These are phyloP conservation scores for Halophytophthora polymorphica DNA, from an alignment of 352 stramenopile genomes.

Conservation along the genomic window DNA sequence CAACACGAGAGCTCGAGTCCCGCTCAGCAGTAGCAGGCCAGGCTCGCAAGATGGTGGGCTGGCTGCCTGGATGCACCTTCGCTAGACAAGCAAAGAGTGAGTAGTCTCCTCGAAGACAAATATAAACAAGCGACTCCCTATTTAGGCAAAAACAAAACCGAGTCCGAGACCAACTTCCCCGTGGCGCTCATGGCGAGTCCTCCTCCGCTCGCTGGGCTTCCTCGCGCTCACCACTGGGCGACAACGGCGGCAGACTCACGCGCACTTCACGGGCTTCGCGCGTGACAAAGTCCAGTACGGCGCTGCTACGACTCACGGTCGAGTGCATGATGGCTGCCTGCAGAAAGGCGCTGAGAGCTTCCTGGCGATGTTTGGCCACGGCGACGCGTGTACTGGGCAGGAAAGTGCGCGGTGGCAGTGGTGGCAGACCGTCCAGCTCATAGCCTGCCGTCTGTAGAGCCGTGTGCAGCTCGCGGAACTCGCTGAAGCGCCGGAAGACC, in stretches of 20 bases:
- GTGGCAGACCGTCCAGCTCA: conserved; percentile 51
- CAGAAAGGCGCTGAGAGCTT: conserved; percentile 74
- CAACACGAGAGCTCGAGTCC: too few species aligned
- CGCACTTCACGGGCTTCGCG: conserved; percentile 69
- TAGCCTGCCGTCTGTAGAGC: conserved; percentile 46
- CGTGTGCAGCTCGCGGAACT: conserved; percentile 65
- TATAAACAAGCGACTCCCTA: conserved; percentile 7
- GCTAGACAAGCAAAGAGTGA: neutral
- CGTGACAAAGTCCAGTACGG: conserved; percentile 79
- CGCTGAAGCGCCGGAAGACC: conserved; percentile 82
- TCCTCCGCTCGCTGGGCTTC: conserved; percentile 36
- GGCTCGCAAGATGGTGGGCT: too few species aligned
- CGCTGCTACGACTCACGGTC: conserved; percentile 56
- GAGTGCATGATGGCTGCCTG: conserved; percentile 85
- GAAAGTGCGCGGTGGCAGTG: conserved; percentile 67
- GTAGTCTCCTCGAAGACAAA: neutral
- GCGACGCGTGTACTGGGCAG: conserved; percentile 63
- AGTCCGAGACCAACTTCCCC: neutral
- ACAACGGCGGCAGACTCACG: conserved; percentile 76
- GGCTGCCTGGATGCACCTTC: neutral
- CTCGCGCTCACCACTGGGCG: conserved; percentile 48
- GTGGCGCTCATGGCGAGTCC: conserved; percentile 45
- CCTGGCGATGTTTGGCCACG: conserved; percentile 72
- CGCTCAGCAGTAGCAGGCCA: too few species aligned
- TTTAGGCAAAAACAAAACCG: neutral